phyloP scores from a whole-genome alignment of 2,329 filamentous ascomycete species.

The Penicillium sp. region DNA sequence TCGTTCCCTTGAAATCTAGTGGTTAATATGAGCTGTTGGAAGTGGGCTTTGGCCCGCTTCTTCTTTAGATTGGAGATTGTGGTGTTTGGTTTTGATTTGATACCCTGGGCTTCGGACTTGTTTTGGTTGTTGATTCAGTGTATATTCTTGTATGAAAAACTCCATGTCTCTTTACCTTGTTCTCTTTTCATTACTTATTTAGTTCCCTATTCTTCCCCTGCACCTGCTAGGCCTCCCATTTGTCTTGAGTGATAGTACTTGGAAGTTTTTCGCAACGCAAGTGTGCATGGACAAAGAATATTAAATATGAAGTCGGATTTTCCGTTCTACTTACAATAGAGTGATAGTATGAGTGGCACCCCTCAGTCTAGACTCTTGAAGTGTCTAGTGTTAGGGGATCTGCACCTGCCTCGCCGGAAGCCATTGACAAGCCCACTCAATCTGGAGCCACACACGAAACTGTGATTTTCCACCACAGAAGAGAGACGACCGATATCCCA shows the following conservation, averaged over 20 bases:
- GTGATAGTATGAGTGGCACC: constrained; percentile 8
- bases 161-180: background rate
- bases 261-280: background rate
- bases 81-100: constrained; percentile 24
- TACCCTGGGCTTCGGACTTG: constrained; percentile 22
- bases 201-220: background rate
- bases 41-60: background rate
- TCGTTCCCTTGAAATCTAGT: constrained; percentile 6
- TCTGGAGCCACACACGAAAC: constrained; percentile 3
- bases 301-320: background rate
- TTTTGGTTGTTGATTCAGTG: constrained; percentile 5
- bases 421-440: background rate
- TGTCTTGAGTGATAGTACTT: background rate
- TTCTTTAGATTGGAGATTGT: background rate
- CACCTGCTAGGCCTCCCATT: background rate
- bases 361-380: constrained; percentile 1
- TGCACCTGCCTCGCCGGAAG: background rate
- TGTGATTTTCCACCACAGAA: background rate
- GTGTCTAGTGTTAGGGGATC: background rate
- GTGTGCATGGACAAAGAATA: background rate
- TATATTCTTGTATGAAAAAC: background rate
- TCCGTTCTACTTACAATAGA: background rate
- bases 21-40: constrained; percentile 7
- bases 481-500: background rate
- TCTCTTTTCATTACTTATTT: constrained; percentile 3